phyloP scores from a whole-genome alignment of 2,329 filamentous ascomycete genomes.

The Trichoderma hamatum region DNA sequence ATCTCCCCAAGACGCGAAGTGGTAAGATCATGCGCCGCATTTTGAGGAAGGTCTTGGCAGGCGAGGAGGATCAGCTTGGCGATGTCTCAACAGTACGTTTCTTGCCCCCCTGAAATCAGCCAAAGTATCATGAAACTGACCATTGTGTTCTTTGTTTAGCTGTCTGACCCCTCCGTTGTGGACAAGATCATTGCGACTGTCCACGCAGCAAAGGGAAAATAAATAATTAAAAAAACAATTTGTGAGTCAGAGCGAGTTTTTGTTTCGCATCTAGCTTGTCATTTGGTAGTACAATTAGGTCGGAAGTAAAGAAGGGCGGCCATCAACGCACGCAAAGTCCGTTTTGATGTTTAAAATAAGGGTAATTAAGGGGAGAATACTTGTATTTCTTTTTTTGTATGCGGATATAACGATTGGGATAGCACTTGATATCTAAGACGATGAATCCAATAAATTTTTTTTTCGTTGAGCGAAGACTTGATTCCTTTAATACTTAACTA shows the following conservation, averaged over 20 bases:
- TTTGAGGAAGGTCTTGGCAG: conserved; percentile 93
- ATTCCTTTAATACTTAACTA: neutral
- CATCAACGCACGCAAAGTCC: neutral
- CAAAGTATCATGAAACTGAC: conserved; percentile 25
- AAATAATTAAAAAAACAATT: conserved; percentile 30
- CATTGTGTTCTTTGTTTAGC: conserved; percentile 48
- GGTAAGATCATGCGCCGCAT: conserved; percentile 99
- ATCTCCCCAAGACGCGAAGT: conserved; percentile 94
- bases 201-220: conserved; percentile 63
- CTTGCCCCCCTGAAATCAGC: neutral
- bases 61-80: conserved; percentile 95
- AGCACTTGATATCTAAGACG: conserved; percentile 22
- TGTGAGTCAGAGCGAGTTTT: conserved; percentile 13
- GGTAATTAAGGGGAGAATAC: conserved; percentile 11
- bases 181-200: conserved; percentile 86
- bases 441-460: neutral
- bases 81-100: conserved; percentile 83
- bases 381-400: conserved; percentile 6
- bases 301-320: neutral
- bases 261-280: conserved; percentile 22
- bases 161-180: conserved; percentile 88
- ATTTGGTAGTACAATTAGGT: conserved; percentile 21
- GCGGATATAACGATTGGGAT: conserved; percentile 20
- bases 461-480: neutral
- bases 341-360: conserved; percentile 8